Evolutionary conservation across 2,329 filamentous ascomycete species (phyloP).

Genomic region (Atkinsonella hypoxylon): DNA sequence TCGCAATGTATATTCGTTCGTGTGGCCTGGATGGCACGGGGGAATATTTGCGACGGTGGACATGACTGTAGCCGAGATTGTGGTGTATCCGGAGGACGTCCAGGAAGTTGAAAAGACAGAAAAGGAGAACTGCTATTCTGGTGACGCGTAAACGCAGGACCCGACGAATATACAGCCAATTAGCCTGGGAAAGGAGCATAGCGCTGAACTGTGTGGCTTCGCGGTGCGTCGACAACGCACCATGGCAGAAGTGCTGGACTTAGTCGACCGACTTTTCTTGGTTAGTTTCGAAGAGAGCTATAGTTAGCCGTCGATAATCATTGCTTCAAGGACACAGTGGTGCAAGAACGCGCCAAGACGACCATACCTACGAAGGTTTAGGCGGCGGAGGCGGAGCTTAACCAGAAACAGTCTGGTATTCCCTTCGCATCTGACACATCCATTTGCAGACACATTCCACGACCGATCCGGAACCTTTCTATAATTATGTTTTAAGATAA

Average conservation of each 20-base stretch:
- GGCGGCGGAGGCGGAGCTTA: too few species aligned
- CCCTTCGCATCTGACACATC: background rate
- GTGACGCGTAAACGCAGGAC: conserved; percentile 23
- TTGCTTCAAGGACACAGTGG: background rate
- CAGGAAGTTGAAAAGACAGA: conserved; percentile 25
- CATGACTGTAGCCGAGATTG: conserved; percentile 19
- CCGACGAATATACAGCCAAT: conserved; percentile 24
- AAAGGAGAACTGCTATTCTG: conserved; percentile 22
- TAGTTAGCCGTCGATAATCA: background rate
- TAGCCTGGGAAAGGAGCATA: conserved; percentile 19
- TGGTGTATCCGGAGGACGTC: conserved; percentile 27
- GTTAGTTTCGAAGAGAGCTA: background rate
- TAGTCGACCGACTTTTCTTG: background rate
- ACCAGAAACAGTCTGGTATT: too few species aligned
- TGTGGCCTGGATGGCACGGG: conserved; percentile 12
- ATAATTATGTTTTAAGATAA: background rate
- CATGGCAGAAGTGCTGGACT: conserved; percentile 1
- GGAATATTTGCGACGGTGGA: conserved; percentile 9
- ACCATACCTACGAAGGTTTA: too few species aligned
- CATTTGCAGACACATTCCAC: background rate
- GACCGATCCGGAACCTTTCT: background rate
- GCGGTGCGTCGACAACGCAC: background rate
- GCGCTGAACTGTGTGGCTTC: background rate
- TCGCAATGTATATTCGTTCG: conserved; percentile 52
- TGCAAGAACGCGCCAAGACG: background rate